Base-by-base conservation (phyloP, 2,329 filamentous ascomycete genomes). In the Trichoderma afroharzianum region DNA sequence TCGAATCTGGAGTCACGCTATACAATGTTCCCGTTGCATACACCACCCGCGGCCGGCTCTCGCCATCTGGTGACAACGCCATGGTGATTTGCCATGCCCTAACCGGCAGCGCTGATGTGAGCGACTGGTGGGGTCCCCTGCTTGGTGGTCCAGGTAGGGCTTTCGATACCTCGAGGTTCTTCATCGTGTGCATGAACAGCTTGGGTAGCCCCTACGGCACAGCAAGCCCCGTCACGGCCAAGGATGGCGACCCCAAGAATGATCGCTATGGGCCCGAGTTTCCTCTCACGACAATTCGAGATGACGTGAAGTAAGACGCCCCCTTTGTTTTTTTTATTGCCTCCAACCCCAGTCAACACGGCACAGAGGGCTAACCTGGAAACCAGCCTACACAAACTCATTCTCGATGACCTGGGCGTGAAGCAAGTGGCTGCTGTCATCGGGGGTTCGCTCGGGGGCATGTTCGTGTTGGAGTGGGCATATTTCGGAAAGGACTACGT, bases 261-360 rank as follows among this genome's bases (percentile, higher is more conserved):
- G 94, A 89, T 21, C 88, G 88, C 76, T 99, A 99, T 78, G 96
- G 96, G 0, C 96, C 96, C 1, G 96, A 99, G 78, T 99, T 99
- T 76, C 96, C 96, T 61, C 84, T 99, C 74, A 98, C 96, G 1
- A 98, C 96, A 0, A 93, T 99, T 74, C 88, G 95, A 75, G 96
- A 99, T 80, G 96, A 99, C 83, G 95, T 98, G 68, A 94, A 93
- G 93, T 96, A 83, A 84, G 92, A 81, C 39, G 59, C 30, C 15
- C 15, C 18, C 32, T 36, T 24, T n/a, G n/a, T 62, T 18, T 32
- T 43, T 26, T 30, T 28, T 15, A 81, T 33, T 50, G 18, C 9
- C 12, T 18, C 39, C 21, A 18, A 39, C 18, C 24, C 28, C 15
- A 61, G 21, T 39, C 63, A 57, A n/a, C 47, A 66, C 50, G 55